Percentiles rank a stretch among this genome's conserved stretches.
Evolutionary conservation across 2,329 filamentous ascomycete species (phyloP).

Genomic region (Herpomyces periplanetae): DNA sequence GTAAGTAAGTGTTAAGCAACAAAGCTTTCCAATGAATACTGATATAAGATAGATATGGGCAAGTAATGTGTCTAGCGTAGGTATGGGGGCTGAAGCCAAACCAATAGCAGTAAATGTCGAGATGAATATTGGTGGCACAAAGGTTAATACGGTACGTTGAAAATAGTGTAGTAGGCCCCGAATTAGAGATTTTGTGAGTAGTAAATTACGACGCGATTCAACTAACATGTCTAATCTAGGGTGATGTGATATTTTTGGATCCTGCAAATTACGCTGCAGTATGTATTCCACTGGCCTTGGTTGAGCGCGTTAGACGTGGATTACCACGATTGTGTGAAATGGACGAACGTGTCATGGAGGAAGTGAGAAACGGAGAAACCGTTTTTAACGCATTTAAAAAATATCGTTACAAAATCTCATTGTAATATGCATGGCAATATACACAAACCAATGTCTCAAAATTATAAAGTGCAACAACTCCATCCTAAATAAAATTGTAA

Average conservation of each 20-base stretch:
- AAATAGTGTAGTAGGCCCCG: neutral
- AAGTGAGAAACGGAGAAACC: too few relatives aligned
- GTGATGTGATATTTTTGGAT: constrained; percentile 30
- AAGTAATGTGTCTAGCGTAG: constrained; percentile 16
- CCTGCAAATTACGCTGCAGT: constrained; percentile 23
- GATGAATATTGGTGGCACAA: constrained; percentile 8
- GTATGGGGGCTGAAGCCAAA: constrained; percentile 15
- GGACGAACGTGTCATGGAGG: constrained; percentile 10
- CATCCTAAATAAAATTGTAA: too few relatives aligned
- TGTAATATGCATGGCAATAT: too few relatives aligned
- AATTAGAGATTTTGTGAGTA: neutral
- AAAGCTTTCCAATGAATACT: neutral
- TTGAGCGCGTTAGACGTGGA: constrained; percentile 19
- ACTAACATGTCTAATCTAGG: constrained; percentile 7
- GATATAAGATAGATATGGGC: constrained; percentile 12
- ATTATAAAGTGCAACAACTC: too few relatives aligned
- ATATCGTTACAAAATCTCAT: too few relatives aligned
- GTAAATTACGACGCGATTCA: neutral
- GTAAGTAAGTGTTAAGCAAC: constrained; percentile 9
- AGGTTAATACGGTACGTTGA: constrained; percentile 7
- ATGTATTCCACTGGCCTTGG: constrained; percentile 18
- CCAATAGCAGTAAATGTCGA: constrained; percentile 13
- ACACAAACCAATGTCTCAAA: too few relatives aligned
- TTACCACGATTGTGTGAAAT: constrained; percentile 12
- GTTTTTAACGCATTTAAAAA: too few relatives aligned